A percentile compares a stretch with the other conserved stretches of the same genome.
phyloP scores from a whole-genome alignment of 257 asterid species.

The Leptodermis oblonga region DNA sequence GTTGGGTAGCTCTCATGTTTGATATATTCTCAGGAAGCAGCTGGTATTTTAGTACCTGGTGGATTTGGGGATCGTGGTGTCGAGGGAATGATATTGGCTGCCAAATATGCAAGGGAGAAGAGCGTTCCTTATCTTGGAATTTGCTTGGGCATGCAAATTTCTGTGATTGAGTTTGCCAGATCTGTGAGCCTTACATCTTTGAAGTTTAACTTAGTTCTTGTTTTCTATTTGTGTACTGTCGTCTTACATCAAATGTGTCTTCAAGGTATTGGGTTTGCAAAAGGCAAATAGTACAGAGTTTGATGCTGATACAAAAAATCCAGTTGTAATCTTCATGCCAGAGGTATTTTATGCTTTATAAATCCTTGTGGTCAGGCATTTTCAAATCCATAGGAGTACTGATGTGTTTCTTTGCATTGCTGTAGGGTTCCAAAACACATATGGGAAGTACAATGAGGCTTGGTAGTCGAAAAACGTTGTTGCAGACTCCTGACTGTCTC shows the following conservation, averaged over 20 bases:
- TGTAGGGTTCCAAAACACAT: conserved; percentile 84
- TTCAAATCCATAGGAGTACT: conserved; percentile 15
- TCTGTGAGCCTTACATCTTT: conserved; percentile 50
- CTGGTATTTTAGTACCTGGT: conserved; percentile 96
- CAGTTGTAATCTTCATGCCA: conserved; percentile 95
- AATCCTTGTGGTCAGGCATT: conserved; percentile 8
- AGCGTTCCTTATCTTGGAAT: conserved; percentile 86
- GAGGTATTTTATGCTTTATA: conserved; percentile 50
- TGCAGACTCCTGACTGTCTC: conserved; percentile 75
- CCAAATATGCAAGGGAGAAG: conserved; percentile 90
- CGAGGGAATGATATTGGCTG: conserved; percentile 94
- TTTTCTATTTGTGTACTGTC: conserved; percentile 5
- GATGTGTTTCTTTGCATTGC: conserved; percentile 7
- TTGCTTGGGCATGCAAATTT: conserved; percentile 97
- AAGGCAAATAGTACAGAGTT: conserved; percentile 85
- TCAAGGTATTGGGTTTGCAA: conserved; percentile 67
- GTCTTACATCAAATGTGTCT: conserved; percentile 3
- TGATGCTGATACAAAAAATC: conserved; percentile 57
- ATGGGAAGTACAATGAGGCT: conserved; percentile 99
- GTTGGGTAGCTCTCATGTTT: conserved; percentile 1
- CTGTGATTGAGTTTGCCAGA: conserved; percentile 90
- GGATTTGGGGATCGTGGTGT: conserved; percentile 99
- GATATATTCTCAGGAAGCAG: conserved; percentile 54
- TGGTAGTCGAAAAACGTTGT: conserved; percentile 80
- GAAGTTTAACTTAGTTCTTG: conserved; percentile 3